These are phyloP conservation scores for Myriosclerotinia duriaeana DNA, from an alignment of 2,329 filamentous ascomycete genomes.

Conservation along the genomic window DNA sequence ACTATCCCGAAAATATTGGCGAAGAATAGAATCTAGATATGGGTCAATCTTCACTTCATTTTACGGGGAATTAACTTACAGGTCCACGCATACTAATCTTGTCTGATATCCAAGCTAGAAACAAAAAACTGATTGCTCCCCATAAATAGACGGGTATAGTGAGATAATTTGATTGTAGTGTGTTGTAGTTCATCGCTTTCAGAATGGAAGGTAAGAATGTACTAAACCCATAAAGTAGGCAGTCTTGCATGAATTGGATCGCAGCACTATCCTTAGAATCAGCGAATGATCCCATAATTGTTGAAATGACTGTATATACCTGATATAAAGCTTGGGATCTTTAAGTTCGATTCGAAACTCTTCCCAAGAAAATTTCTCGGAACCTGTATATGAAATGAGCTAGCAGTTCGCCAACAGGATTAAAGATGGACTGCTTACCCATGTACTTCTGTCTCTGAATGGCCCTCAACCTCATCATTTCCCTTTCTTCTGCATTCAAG, in stretches of 20 bases:
- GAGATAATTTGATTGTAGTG: constrained; percentile 53
- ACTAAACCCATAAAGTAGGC: constrained; percentile 51
- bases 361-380: constrained; percentile 52
- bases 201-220: constrained; percentile 59
- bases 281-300: background rate
- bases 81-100: constrained; percentile 33
- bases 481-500: constrained; percentile 49
- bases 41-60: constrained; percentile 3
- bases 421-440: constrained; percentile 11
- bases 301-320: constrained; percentile 8
- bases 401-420: background rate
- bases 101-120: constrained; percentile 50
- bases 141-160: constrained; percentile 58
- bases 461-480: constrained; percentile 51
- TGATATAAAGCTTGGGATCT: constrained; percentile 53
- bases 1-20: constrained; percentile 48
- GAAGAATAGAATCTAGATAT: constrained; percentile 40
- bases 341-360: constrained; percentile 49
- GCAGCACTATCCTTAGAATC: constrained; percentile 38
- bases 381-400: constrained; percentile 17
- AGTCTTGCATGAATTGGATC: constrained; percentile 31
- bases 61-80: constrained; percentile 6
- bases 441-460: constrained; percentile 48
- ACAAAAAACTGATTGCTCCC: constrained; percentile 49
- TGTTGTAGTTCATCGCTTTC: constrained; percentile 51